Conservation (phyloP, 2,329 filamentous ascomycete genomes). For the Atkinsonella texensis region DNA sequence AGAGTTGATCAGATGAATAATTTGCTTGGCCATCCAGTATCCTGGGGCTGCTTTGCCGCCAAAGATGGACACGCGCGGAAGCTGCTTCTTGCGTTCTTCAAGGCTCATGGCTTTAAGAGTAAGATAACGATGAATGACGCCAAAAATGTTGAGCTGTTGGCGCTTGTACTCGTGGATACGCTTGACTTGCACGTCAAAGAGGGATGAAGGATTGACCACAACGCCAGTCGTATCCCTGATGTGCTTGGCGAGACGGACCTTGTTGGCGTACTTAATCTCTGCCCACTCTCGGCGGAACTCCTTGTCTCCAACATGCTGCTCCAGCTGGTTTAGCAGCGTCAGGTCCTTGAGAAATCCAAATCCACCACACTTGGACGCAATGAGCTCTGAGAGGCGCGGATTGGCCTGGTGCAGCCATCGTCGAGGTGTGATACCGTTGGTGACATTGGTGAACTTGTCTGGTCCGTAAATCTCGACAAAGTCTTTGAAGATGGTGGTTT, state of each 20-base stretch:
- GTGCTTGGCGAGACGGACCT: conserved; percentile 79
- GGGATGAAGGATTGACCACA: conserved; percentile 70
- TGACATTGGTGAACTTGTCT: conserved; percentile 98
- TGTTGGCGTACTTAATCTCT: conserved; percentile 95
- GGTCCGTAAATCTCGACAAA: conserved; percentile 91
- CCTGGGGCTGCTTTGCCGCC: conserved; percentile 95
- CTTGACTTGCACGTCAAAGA: conserved; percentile 98
- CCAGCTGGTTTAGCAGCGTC: conserved; percentile 74
- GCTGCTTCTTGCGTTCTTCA: conserved; percentile 75
- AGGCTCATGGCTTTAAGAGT: conserved; percentile 74
- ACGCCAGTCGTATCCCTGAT: conserved; percentile 75
- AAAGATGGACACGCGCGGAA: conserved; percentile 87
- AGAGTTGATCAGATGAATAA: conserved; percentile 91
- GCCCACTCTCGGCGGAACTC: conserved; percentile 89
- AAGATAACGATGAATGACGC: conserved; percentile 89
- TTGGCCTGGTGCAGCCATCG: conserved; percentile 98
- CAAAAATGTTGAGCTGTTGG: conserved; percentile 98
- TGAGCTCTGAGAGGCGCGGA: conserved; percentile 79
- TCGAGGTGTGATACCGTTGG: conserved; percentile 92
- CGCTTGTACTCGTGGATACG: conserved; percentile 99
- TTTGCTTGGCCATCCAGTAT: conserved; percentile 99
- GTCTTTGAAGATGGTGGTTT: conserved; percentile 99
- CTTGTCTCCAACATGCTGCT: conserved; percentile 73
- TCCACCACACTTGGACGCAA: conserved; percentile 77
- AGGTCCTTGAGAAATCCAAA: conserved; percentile 83